A percentile compares a stretch with the other conserved stretches of the same genome.
These are phyloP conservation scores for Metarhizium album DNA, from an alignment of 2,329 filamentous ascomycete genomes.

Conservation along the genomic window DNA sequence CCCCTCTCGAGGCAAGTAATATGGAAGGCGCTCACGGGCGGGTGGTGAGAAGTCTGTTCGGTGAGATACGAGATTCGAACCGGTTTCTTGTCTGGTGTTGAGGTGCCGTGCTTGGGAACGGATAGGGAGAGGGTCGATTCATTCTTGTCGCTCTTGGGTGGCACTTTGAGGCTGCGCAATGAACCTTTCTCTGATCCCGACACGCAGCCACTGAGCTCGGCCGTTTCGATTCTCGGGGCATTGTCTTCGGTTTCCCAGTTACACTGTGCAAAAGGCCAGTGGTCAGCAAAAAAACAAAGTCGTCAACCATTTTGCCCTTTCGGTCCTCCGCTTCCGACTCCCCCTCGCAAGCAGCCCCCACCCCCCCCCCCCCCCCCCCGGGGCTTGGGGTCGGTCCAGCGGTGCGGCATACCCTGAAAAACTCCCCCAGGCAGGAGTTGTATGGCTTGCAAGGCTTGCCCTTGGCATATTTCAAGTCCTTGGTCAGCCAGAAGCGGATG, in stretches of 20 bases:
- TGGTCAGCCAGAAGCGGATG: constrained; percentile 96
- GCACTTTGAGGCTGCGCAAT: constrained; percentile 37
- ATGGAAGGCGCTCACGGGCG: constrained; percentile 91
- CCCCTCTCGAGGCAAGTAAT: constrained; percentile 88
- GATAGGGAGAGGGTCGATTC: constrained; percentile 39
- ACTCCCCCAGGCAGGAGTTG: constrained; percentile 93
- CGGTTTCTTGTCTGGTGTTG: constrained; percentile 31
- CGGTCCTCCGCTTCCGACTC: not conserved
- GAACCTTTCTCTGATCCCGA: constrained; percentile 28
- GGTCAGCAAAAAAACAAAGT: constrained; percentile 2
- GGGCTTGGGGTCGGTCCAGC: not conserved
- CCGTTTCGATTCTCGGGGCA: constrained; percentile 52
- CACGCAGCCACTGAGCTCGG: constrained; percentile 25
- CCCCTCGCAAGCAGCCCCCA: not conserved
- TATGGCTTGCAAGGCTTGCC: constrained; percentile 98
- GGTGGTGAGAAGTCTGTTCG: constrained; percentile 96
- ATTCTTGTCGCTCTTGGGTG: constrained; percentile 32
- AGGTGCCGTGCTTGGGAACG: constrained; percentile 35
- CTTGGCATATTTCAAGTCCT: constrained; percentile 98
- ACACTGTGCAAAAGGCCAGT: constrained; percentile 44
- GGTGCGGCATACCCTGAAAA: constrained; percentile 63
- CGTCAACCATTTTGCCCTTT: not conserved
- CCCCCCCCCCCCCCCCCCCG: too few relatives aligned
- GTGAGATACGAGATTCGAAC: constrained; percentile 88
- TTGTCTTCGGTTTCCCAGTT: constrained; percentile 89